Evolutionary conservation across 768 basidiomycete species (phyloP).

Genomic region (Glaciozyma antarctica): DNA sequence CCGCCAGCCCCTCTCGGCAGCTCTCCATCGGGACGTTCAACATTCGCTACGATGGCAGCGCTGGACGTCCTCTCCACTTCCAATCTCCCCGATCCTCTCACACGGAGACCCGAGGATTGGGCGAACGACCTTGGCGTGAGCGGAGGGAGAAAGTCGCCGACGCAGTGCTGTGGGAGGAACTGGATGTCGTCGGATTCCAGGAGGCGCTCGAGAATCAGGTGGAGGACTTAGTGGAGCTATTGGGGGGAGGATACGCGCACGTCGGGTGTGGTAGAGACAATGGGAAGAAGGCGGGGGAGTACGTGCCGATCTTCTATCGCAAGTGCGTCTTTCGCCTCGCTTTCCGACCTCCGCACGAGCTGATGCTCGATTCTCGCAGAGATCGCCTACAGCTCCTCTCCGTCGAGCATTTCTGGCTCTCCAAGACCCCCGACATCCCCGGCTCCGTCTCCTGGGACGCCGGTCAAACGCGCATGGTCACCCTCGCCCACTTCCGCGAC

Average conservation of each 20-base stretch:
- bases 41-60: conserved; percentile 9
- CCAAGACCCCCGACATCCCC: conserved; percentile 36
- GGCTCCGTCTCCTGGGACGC: conserved; percentile 41
- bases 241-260: conserved; percentile 11
- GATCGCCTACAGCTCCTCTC: conserved; percentile 31
- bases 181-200: conserved; percentile 30
- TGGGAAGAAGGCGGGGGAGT: conserved; percentile 4
- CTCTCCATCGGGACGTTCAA: conserved; percentile 6
- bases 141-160: conserved; percentile 21
- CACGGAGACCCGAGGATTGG: neutral
- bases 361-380: neutral
- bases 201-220: conserved; percentile 30
- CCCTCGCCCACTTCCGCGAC: conserved; percentile 31
- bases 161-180: conserved; percentile 21
- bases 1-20: too few species aligned
- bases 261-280: conserved; percentile 27
- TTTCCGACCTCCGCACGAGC: neutral
- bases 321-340: neutral
- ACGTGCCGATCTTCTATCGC: conserved; percentile 30
- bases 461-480: conserved; percentile 38
- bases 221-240: conserved; percentile 10
- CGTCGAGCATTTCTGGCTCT: conserved; percentile 38
- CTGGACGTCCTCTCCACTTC: neutral
- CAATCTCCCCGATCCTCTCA: neutral
- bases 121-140: conserved; percentile 12